Percentiles rank a stretch among this genome's conserved stretches.
These are phyloP conservation scores for Chlamydomonas urium DNA, from an alignment of 139 green algal species.

Conservation along the genomic window DNA sequence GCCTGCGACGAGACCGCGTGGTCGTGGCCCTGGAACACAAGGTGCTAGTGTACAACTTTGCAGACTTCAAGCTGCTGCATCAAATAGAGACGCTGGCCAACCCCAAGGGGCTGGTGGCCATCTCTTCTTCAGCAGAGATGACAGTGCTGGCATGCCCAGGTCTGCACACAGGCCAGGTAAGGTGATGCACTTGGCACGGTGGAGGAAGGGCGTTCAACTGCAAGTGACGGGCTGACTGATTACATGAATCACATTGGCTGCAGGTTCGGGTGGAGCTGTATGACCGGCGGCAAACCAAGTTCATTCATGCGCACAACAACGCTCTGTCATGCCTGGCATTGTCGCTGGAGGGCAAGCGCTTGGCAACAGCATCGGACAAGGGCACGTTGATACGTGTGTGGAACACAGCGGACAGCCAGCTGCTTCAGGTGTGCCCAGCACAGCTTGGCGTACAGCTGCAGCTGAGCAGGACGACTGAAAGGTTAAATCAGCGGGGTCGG, in stretches of 20 bases:
- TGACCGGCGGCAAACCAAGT: slow-evolving; percentile 82
- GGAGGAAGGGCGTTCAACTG: too few relatives aligned
- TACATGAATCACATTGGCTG: background rate
- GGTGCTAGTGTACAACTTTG: slow-evolving; percentile 93
- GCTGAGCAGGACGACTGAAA: background rate
- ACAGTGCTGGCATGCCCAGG: slow-evolving; percentile 92
- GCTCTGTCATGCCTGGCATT: slow-evolving; percentile 68
- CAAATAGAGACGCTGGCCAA: slow-evolving; percentile 90
- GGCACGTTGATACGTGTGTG: slow-evolving; percentile 89
- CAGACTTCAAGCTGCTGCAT: slow-evolving; percentile 85
- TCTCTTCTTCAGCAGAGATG: slow-evolving; percentile 71
- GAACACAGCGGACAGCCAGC: slow-evolving; percentile 73
- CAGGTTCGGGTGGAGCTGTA: slow-evolving; percentile 94
- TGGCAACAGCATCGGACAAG: slow-evolving; percentile 88
- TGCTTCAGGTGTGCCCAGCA: slow-evolving; percentile 79
- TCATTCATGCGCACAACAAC: slow-evolving; percentile 86
- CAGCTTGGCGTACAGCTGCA: background rate
- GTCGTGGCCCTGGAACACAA: slow-evolving; percentile 74
- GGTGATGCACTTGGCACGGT: background rate
- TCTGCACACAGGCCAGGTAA: slow-evolving; percentile 81
- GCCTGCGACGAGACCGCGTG: slow-evolving; percentile 83
- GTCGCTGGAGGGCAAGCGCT: slow-evolving; percentile 70
- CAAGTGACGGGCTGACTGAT: background rate
- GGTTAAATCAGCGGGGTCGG: too few relatives aligned
- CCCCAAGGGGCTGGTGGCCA: slow-evolving; percentile 70